Base-by-base conservation (phyloP, 768 basidiomycete genomes). In the Amanita muscaria region DNA sequence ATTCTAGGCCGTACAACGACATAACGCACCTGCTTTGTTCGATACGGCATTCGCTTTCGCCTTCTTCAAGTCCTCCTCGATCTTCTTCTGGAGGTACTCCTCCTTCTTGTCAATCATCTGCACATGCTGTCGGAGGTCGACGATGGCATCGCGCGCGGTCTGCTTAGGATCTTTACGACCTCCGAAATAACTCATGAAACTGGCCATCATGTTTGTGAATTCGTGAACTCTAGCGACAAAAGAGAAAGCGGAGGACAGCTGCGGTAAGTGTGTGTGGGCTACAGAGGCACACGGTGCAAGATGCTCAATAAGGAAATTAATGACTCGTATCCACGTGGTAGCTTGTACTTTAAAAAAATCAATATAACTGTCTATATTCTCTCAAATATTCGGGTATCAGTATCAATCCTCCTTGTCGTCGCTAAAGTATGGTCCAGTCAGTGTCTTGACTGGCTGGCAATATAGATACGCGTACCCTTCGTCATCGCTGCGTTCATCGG, bases 41-140 rank as follows among this genome's bases (percentile, higher is more conserved):
- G 84, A 79, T 39, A 94, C 88, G 35, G 90, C 93, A 62, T 97
- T 96, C 24, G 83, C 79, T 62, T 76, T 83, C 12, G 96, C 96
- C 69, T 89, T 94, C 74, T 81, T 82, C 56, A 80, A 53, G 57
- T 98, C 94, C 51, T 96, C 91, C 42, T 94, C 91, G 52, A 96
- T 88, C 80, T 93, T 91, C 79, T 88, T 92, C 74, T 86, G 83
- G 50, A 97, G 69, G 64, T 88, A 74, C 63, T 98, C 94, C 70
- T 97, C 96, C 73, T 94, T 97, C 89, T 97, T 99, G 78, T 97
- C 92, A 54, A 98, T 80, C 82, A 94, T 86, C 66, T 89, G 79
- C 50, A 97, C 76, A 62, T 98, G 92, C 66, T 94, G 85, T 57
- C 94, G 80, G 54, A 99, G 72, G 35, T 75, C 76, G 48, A 98